Percentiles rank a stretch among this genome's conserved stretches.
Evolutionary conservation across 2,329 filamentous ascomycete species (phyloP).

Genomic region (Colletotrichum endophyticum): DNA sequence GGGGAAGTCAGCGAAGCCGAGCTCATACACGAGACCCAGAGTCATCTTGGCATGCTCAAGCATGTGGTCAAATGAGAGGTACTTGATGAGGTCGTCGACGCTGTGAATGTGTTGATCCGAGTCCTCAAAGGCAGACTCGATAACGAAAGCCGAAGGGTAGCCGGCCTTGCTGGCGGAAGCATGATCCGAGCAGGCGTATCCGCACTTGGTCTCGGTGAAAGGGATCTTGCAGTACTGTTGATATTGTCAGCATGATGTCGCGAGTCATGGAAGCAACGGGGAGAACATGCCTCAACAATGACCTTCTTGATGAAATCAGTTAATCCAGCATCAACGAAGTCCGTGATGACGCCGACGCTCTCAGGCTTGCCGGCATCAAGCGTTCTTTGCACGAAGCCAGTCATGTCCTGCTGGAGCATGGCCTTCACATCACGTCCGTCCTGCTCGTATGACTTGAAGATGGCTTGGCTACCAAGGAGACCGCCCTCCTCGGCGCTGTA

Average conservation of each 20-base stretch:
- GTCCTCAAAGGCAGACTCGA: slow-evolving; percentile 73
- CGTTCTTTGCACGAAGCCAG: slow-evolving; percentile 83
- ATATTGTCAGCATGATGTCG: slow-evolving; percentile 22
- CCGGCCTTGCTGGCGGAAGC: slow-evolving; percentile 76
- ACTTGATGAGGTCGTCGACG: slow-evolving; percentile 73
- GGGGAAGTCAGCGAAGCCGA: slow-evolving; percentile 77
- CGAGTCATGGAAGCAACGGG: not conserved
- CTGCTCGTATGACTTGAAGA: slow-evolving; percentile 83
- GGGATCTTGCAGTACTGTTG: slow-evolving; percentile 85
- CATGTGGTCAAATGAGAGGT: slow-evolving; percentile 87
- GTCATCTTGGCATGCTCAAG: slow-evolving; percentile 87
- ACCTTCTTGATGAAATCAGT: slow-evolving; percentile 92
- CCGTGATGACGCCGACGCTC: slow-evolving; percentile 89
- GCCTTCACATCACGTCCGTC: slow-evolving; percentile 80
- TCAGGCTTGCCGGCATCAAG: slow-evolving; percentile 82
- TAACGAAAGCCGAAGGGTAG: slow-evolving; percentile 78
- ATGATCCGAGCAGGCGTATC: slow-evolving; percentile 83
- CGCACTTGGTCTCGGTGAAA: slow-evolving; percentile 86
- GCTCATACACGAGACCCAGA: slow-evolving; percentile 81
- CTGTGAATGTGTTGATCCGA: slow-evolving; percentile 73
- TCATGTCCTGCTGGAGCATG: slow-evolving; percentile 99
- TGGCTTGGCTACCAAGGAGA: slow-evolving; percentile 84
- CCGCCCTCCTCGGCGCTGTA: slow-evolving; percentile 92
- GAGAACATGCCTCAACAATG: slow-evolving; percentile 64
- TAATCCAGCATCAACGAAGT: slow-evolving; percentile 83